Conservation (phyloP, 148 eudicot genomes). For the Tetragonia tetragonoides region DNA sequence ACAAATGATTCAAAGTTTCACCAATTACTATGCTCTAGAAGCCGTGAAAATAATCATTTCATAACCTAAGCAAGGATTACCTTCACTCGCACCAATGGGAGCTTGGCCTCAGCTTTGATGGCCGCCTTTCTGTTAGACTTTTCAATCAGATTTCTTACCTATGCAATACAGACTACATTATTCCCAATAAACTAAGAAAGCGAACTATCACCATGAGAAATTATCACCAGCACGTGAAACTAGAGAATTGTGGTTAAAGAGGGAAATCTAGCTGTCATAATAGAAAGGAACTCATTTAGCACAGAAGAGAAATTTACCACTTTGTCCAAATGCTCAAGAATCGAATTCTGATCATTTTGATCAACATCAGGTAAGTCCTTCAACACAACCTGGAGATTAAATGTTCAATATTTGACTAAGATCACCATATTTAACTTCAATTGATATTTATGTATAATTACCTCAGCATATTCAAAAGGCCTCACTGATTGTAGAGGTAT, state of each 20-base stretch:
- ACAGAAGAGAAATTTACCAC: conserved; percentile 51
- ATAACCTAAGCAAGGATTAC: conserved; percentile 29
- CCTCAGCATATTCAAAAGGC: conserved; percentile 96
- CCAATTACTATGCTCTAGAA: neutral
- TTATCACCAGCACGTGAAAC: neutral
- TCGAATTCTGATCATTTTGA: conserved; percentile 85
- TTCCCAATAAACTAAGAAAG: conserved; percentile 5
- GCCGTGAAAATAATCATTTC: neutral
- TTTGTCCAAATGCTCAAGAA: conserved; percentile 88
- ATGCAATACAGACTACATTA: conserved; percentile 23
- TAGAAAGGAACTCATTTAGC: conserved; percentile 3
- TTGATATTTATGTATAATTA: conserved; percentile 27
- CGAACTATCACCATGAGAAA: neutral
- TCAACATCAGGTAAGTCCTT: conserved; percentile 85
- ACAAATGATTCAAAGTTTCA: neutral
- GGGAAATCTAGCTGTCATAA: neutral
- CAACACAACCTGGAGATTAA: conserved; percentile 60
- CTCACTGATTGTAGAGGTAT: conserved; percentile 91
- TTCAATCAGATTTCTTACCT: conserved; percentile 87
- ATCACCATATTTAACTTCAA: conserved; percentile 15
- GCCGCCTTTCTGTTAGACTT: conserved; percentile 50
- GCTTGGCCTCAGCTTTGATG: conserved; percentile 54
- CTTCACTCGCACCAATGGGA: conserved; percentile 92
- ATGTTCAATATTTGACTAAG: conserved; percentile 1
- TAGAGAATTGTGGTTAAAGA: neutral